A percentile compares a stretch with the other conserved stretches of the same genome.
Conservation (phyloP, 176 grass and related monocot species). For the Aegilops bicornis region DNA sequence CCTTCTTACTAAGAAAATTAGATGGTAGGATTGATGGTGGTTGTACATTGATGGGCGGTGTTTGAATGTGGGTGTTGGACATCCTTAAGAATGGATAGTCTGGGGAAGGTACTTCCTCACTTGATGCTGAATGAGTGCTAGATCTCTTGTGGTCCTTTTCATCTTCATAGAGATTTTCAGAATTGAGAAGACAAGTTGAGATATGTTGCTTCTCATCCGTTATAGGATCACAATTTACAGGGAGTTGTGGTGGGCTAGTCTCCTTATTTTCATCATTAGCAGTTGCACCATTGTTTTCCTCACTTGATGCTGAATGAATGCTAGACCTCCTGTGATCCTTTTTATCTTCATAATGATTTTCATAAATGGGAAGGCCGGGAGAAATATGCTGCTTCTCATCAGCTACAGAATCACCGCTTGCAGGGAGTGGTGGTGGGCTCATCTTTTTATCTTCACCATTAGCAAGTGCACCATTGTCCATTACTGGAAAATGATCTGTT, state of each 20-base stretch:
- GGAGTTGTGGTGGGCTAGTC: background rate
- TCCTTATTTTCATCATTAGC: background rate
- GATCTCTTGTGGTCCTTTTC: constrained; percentile 28
- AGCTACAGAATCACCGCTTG: constrained; percentile 19
- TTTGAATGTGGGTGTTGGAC: constrained; percentile 50
- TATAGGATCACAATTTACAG: background rate
- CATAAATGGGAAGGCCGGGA: constrained; percentile 18
- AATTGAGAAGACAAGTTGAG: background rate
- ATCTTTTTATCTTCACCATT: constrained; percentile 37
- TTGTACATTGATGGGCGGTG: constrained; percentile 49
- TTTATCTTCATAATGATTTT: constrained; percentile 39
- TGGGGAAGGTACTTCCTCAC: constrained; percentile 41
- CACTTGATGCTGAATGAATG: constrained; percentile 54
- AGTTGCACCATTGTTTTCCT: constrained; percentile 1
- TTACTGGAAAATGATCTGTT: constrained; percentile 16
- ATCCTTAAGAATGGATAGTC: constrained; percentile 61
- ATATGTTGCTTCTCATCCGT: background rate
- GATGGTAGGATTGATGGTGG: constrained; percentile 53
- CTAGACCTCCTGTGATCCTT: constrained; percentile 27
- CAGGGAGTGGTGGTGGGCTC: constrained; percentile 11
- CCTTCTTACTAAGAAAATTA: constrained; percentile 42
- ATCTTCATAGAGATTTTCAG: constrained; percentile 47
- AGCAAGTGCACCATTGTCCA: constrained; percentile 19
- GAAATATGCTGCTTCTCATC: constrained; percentile 19
- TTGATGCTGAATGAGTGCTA: constrained; percentile 63